Conservation (phyloP, 75 land plant species). For the Cryptomeria japonica region DNA sequence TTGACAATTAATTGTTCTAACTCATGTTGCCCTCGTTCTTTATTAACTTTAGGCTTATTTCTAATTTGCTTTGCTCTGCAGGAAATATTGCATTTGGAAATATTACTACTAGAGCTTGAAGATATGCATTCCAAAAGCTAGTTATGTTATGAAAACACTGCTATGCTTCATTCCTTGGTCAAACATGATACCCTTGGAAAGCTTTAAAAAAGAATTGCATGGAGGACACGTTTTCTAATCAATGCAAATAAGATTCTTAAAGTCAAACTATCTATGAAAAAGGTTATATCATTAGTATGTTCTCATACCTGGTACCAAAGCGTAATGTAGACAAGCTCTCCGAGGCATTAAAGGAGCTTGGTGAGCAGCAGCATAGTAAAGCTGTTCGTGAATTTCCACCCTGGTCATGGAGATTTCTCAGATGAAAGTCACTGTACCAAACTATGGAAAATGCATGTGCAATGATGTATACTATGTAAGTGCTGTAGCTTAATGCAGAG, state of each 20-base stretch:
- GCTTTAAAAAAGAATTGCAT: background rate
- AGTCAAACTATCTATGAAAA: background rate
- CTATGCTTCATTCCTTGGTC: background rate
- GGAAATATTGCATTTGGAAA: background rate
- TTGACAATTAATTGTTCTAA: slow-evolving; percentile 24
- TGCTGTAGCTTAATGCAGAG: background rate
- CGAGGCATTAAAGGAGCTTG: slow-evolving; percentile 66
- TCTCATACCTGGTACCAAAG: slow-evolving; percentile 67
- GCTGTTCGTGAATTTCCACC: slow-evolving; percentile 77
- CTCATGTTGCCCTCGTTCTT: slow-evolving; percentile 34
- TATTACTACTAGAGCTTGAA: background rate
- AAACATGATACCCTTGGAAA: background rate
- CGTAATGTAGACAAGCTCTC: slow-evolving; percentile 82
- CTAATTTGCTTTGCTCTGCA: slow-evolving; percentile 78
- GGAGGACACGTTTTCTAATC: background rate
- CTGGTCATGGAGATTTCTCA: slow-evolving; percentile 27
- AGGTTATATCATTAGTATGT: background rate
- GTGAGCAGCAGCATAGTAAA: slow-evolving; percentile 80
- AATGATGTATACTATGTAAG: background rate
- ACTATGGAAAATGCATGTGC: background rate
- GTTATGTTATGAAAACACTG: background rate
- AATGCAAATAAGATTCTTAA: background rate
- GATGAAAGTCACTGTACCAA: background rate
- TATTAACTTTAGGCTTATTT: slow-evolving; percentile 34
- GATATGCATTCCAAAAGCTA: background rate